phyloP scores from a whole-genome alignment of 192 early-diverging fungal genomes.

The Linnemannia hyalina region DNA sequence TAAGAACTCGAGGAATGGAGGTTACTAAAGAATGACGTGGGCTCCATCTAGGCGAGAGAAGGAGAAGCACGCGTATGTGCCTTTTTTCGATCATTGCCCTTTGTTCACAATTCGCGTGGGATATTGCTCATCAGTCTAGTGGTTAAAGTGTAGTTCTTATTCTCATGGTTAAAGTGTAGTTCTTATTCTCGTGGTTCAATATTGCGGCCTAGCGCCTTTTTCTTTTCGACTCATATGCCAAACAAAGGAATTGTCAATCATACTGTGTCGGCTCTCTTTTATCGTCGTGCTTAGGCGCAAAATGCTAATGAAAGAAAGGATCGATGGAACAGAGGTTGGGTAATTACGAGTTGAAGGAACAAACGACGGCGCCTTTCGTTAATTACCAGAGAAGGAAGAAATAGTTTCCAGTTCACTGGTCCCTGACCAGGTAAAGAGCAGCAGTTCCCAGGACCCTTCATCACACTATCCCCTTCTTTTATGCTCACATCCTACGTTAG shows the following conservation, averaged over 20 bases:
- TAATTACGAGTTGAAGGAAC: neutral
- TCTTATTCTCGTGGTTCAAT: neutral
- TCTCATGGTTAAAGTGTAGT: neutral
- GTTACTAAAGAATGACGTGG: neutral
- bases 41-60: neutral
- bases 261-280: neutral
- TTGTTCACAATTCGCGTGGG: neutral
- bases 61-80: neutral
- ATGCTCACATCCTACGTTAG: neutral
- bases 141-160: neutral
- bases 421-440: neutral
- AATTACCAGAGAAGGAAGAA: neutral
- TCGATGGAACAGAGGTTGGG: neutral
- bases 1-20: neutral
- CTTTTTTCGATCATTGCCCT: neutral
- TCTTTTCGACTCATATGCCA: neutral
- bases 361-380: neutral
- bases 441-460: neutral
- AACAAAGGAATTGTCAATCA: neutral
- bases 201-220: neutral
- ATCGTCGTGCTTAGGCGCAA: neutral
- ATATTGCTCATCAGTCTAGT: neutral
- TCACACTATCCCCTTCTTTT: neutral
- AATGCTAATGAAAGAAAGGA: neutral
- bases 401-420: neutral